Conservation (phyloP, 2,329 filamentous ascomycete species). For the Zymoseptoria ardabiliae region DNA sequence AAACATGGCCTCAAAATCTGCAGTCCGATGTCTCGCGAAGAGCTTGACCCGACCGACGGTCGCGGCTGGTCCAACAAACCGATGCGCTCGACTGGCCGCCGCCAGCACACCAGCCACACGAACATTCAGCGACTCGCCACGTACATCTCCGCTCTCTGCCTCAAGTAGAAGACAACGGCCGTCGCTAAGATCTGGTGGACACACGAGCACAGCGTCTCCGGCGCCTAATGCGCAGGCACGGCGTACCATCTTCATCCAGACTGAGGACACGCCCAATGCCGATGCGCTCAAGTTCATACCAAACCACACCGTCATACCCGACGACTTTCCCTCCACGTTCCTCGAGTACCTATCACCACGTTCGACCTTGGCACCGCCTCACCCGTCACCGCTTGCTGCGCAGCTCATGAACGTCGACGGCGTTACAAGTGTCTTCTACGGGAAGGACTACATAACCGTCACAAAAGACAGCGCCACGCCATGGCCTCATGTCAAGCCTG, state of each 20-base stretch:
- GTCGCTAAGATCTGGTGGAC: slow-evolving; percentile 15
- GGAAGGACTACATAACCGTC: slow-evolving; percentile 91
- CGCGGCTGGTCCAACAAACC: not conserved
- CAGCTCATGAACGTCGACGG: slow-evolving; percentile 90
- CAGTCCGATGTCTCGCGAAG: slow-evolving; percentile 6
- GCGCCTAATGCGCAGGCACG: slow-evolving; percentile 19
- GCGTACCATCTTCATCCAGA: slow-evolving; percentile 95
- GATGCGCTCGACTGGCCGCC: slow-evolving; percentile 3
- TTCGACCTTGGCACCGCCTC: slow-evolving; percentile 75
- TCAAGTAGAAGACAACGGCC: slow-evolving; percentile 19
- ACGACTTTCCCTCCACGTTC: slow-evolving; percentile 64
- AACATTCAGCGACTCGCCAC: slow-evolving; percentile 17
- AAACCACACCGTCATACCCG: slow-evolving; percentile 77
- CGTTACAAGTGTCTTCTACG: slow-evolving; percentile 91
- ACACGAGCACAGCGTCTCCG: slow-evolving; percentile 26
- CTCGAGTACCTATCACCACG: slow-evolving; percentile 88
- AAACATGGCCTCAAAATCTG: slow-evolving; percentile 8
- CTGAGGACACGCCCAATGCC: slow-evolving; percentile 86
- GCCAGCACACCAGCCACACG: slow-evolving; percentile 1
- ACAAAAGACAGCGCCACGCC: slow-evolving; percentile 82
- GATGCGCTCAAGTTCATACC: slow-evolving; percentile 93
- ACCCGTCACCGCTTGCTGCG: slow-evolving; percentile 85
- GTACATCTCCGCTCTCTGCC: slow-evolving; percentile 17
- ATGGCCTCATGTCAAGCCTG: slow-evolving; percentile 92
- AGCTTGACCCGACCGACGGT: slow-evolving; percentile 1